Percentiles rank a stretch among this genome's conserved stretches.
Evolutionary conservation across 768 basidiomycete species (phyloP).

Genomic region (Pleurotus djamor): DNA sequence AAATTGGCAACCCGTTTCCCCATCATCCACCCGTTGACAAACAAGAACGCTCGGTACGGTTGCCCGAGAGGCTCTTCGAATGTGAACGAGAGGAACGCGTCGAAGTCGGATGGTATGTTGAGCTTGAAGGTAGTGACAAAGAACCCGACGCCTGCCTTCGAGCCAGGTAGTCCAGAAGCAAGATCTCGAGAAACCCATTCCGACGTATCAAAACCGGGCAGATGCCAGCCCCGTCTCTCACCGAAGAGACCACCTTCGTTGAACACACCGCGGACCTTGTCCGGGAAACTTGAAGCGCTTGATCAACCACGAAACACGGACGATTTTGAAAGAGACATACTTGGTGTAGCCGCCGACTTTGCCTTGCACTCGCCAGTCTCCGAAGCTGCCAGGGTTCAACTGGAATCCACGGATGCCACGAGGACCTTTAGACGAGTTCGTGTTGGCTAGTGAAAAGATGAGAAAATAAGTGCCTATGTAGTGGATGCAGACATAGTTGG

Average conservation of each 20-base stretch:
- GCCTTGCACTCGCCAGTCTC: constrained; percentile 71
- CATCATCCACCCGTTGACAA: constrained; percentile 91
- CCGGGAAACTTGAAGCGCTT: constrained; percentile 54
- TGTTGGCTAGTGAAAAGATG: constrained; percentile 22
- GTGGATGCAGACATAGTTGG: background rate
- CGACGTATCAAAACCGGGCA: constrained; percentile 66
- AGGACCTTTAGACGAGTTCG: constrained; percentile 65
- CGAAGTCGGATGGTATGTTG: constrained; percentile 54
- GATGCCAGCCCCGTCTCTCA: constrained; percentile 74
- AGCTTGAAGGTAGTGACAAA: constrained; percentile 75
- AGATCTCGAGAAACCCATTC: constrained; percentile 59
- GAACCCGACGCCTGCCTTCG: constrained; percentile 73
- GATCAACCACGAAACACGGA: background rate
- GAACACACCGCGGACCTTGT: constrained; percentile 66
- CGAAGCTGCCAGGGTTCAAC: constrained; percentile 60
- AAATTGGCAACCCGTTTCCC: constrained; percentile 76
- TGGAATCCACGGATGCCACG: constrained; percentile 78
- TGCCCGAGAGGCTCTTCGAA: constrained; percentile 60
- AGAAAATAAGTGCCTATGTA: background rate
- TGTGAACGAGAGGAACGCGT: constrained; percentile 69
- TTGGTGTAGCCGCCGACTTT: constrained; percentile 69
- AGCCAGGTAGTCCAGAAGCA: constrained; percentile 53
- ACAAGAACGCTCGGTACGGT: constrained; percentile 70
- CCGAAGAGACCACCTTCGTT: constrained; percentile 73
- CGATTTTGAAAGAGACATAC: constrained; percentile 32